Conservation (phyloP, 129 eudicot species). For the Artemisia argyi region DNA sequence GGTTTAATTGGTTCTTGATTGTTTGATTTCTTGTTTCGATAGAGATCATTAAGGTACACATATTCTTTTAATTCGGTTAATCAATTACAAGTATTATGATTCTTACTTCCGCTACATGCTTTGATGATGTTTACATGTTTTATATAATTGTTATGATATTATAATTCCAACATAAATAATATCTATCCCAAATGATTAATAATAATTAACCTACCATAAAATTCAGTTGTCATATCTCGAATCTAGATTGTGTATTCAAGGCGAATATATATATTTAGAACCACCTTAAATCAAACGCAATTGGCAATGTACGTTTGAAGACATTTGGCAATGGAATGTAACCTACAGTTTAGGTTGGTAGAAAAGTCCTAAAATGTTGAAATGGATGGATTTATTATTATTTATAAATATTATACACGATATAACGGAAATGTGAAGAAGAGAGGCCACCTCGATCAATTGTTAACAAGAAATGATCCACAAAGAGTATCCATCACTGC, state of each 20-base stretch:
- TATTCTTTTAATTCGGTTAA: too few relatives aligned
- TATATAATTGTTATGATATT: too few relatives aligned
- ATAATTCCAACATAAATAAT: too few relatives aligned
- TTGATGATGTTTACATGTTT: too few relatives aligned
- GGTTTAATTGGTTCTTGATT: too few relatives aligned
- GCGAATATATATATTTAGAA: too few relatives aligned
- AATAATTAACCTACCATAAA: neutral
- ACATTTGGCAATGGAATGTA: conserved; percentile 10
- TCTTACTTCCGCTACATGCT: too few relatives aligned
- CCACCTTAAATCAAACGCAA: neutral
- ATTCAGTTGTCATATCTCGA: neutral
- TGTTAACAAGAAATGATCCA: conserved; percentile 43
- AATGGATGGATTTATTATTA: conserved; percentile 11
- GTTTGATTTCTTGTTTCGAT: too few relatives aligned
- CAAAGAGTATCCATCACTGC: conserved; percentile 47
- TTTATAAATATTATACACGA: conserved; percentile 13
- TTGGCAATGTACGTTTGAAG: neutral
- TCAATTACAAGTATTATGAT: too few relatives aligned
- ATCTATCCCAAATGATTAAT: neutral
- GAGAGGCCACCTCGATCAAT: conserved; percentile 21
- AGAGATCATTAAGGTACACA: too few relatives aligned
- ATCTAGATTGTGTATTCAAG: conserved; percentile 3
- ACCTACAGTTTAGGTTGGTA: neutral
- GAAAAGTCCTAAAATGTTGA: conserved; percentile 9
- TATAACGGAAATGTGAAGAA: neutral